Evolutionary conservation across 2,329 filamentous ascomycete species (phyloP), one percentile per base, ranked within the genome.

Genomic region (Penicillium sp.): DNA sequence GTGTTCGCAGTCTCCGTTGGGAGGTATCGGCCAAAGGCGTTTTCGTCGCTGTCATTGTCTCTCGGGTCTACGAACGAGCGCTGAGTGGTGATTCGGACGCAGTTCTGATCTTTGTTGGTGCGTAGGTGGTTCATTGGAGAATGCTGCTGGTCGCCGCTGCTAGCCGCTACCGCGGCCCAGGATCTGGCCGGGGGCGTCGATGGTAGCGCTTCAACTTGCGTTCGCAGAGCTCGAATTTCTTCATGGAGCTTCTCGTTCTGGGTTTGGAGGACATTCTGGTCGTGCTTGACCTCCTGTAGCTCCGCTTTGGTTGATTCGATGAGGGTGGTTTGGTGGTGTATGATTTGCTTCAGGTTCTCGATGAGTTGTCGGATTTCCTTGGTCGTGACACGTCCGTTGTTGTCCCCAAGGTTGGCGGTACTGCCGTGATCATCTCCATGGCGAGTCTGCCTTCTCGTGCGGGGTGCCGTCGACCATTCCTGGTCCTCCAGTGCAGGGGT

Each of bases 241-340:
- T 59, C 49, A 22, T 63, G 49, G 4, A 63, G 56, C 46, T 56
- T 61, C 22, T 62, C 57, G 19, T 66, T 66, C 42, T 64, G 61
- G 28, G 55, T 42, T 38, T 57, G 42, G 22, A 62, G 59, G 6
- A 62, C 33, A 6, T 66, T 52, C 52, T 66, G 59, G 52, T 62
- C 40, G n/a, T 60, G 45, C 14, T 61, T 64, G 28, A 62, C 45
- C 59, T 64, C 57, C 28, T 60, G 16, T 2, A 66, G 46, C 22
- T 66, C 52, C 28, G 35, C 26, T 42, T 59, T 14, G 28, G 52
- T 62, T 11, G 60, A 40, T 52, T 49, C 56, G 38, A 64, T 59
- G 26, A 57, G 22, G 8, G 57, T 26, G 33, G 62, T 59, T 56
- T 64, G 57, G 51, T 33, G 45, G 53, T 46, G 16, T 28, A 55